Conservation (phyloP, 805 yeast genomes). For the Myxozyma sirexii region DNA sequence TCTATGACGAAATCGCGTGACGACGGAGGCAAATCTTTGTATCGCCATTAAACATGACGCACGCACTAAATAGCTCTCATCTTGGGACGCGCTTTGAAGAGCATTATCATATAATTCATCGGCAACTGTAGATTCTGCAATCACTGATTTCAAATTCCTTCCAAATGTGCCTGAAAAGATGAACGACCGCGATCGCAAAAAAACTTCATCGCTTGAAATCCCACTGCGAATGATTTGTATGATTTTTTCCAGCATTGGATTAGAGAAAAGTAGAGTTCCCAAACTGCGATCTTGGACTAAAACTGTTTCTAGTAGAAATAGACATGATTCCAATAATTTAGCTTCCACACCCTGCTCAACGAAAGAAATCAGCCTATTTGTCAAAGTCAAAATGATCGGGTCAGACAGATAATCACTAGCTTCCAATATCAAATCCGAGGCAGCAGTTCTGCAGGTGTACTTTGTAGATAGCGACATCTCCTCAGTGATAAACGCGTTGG, state of each 20-base stretch:
- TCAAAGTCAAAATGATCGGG: neutral
- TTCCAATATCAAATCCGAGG: conserved; percentile 50
- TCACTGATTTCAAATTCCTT: conserved; percentile 10
- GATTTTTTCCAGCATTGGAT: neutral
- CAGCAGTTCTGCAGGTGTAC: conserved; percentile 60
- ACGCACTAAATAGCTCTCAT: conserved; percentile 29
- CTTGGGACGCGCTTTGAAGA: conserved; percentile 22
- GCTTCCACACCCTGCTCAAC: neutral
- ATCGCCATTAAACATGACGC: conserved; percentile 28
- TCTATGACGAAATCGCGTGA: conserved; percentile 33
- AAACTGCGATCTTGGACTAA: conserved; percentile 23
- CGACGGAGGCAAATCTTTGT: conserved; percentile 20
- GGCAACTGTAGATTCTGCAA: neutral
- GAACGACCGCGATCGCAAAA: conserved; percentile 31
- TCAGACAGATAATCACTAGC: conserved; percentile 10
- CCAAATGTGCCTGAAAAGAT: conserved; percentile 30
- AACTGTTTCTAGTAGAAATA: conserved; percentile 26
- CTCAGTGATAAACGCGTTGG: conserved; percentile 69
- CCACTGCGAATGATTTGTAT: neutral
- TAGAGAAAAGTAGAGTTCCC: conserved; percentile 15
- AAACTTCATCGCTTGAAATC: conserved; percentile 4
- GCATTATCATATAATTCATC: conserved; percentile 17
- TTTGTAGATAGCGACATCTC: conserved; percentile 70
- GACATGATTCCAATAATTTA: conserved; percentile 11
- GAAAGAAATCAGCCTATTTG: neutral